These are phyloP conservation scores for Gynostemma pentaphyllum DNA, from an alignment of 306 rosid genomes.

Conservation along the genomic window DNA sequence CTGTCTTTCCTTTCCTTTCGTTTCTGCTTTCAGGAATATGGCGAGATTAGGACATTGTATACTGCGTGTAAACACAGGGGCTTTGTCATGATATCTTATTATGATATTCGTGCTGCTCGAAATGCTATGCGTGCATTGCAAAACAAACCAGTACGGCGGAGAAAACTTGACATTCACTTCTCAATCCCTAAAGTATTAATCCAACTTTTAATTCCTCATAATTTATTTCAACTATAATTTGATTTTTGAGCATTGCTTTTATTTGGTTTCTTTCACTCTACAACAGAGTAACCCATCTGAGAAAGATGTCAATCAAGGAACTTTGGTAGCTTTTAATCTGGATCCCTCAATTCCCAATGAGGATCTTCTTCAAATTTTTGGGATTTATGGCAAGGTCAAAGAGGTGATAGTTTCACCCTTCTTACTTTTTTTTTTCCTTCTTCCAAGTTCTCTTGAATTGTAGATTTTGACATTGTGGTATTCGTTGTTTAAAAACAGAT, in stretches of 20 bases:
- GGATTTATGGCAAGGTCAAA: slow-evolving; percentile 88
- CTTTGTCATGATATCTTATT: slow-evolving; percentile 95
- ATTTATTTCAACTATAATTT: neutral
- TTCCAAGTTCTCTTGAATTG: neutral
- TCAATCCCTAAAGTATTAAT: slow-evolving; percentile 83
- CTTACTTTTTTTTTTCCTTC: neutral
- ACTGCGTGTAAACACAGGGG: slow-evolving; percentile 97
- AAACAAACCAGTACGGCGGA: slow-evolving; percentile 77
- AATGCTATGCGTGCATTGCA: slow-evolving; percentile 86
- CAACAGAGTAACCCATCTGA: slow-evolving; percentile 89
- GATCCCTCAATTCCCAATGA: slow-evolving; percentile 88
- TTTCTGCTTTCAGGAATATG: slow-evolving; percentile 48
- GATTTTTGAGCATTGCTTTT: neutral
- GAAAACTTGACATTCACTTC: slow-evolving; percentile 95
- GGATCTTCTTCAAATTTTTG: slow-evolving; percentile 82
- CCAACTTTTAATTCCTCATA: neutral
- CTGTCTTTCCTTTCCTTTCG: neutral
- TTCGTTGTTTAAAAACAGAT: slow-evolving; percentile 43
- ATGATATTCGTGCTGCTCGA: slow-evolving; percentile 88
- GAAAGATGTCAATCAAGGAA: slow-evolving; percentile 90
- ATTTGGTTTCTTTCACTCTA: slow-evolving; percentile 7
- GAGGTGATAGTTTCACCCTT: slow-evolving; percentile 38
- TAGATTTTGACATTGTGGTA: neutral
- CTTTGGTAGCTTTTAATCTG: slow-evolving; percentile 90
- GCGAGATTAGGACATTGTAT: slow-evolving; percentile 85